These are phyloP conservation scores for Cladosporium halotolerans DNA, from an alignment of 2,329 filamentous ascomycete genomes.

Conservation along the genomic window DNA sequence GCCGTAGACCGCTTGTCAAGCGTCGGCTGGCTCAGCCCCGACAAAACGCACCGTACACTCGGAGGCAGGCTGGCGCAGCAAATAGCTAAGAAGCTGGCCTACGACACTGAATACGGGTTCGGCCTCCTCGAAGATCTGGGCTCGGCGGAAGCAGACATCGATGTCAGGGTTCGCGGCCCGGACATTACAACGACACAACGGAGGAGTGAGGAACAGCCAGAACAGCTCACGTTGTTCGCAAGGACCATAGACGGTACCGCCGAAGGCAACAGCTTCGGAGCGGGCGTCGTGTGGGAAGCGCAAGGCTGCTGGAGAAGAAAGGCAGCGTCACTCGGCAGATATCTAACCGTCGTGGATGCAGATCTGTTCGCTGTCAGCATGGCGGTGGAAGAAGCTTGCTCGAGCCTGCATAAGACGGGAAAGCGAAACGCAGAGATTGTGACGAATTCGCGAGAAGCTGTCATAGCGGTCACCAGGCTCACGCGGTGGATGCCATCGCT, in stretches of 20 bases:
- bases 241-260: neutral
- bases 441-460: neutral
- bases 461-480: neutral
- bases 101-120: constrained; percentile 1
- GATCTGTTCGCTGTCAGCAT: neutral
- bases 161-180: neutral
- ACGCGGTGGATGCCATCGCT: neutral
- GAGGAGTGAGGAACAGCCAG: neutral
- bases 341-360: neutral
- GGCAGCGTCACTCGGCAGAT: neutral
- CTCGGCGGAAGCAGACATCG: neutral
- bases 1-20: neutral
- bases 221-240: neutral
- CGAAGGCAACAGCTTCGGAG: neutral
- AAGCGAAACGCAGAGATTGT: neutral
- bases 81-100: neutral
- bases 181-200: neutral
- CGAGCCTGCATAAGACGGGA: neutral
- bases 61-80: neutral
- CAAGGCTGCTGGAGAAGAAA: neutral
- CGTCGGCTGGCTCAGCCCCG: neutral
- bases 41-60: constrained; percentile 1
- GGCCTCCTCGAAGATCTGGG: neutral
- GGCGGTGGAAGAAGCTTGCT: neutral
- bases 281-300: neutral